A percentile compares a stretch with the other conserved stretches of the same genome.
These are phyloP conservation scores for Phaeomoniella chlamydospora DNA, from an alignment of 2,329 filamentous ascomycete species.

Conservation along the genomic window DNA sequence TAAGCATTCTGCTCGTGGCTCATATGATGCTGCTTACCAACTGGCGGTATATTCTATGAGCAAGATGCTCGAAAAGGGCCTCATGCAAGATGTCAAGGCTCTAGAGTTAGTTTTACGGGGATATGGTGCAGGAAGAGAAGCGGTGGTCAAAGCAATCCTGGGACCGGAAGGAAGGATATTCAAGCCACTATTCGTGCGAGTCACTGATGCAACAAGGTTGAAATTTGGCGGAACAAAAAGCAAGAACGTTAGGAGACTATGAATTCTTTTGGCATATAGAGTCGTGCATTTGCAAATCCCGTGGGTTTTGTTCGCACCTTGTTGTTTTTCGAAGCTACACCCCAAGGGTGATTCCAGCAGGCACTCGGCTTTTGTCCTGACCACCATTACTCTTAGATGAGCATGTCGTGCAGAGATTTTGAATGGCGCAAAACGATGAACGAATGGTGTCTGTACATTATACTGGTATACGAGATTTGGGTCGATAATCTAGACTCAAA, in stretches of 20 bases:
- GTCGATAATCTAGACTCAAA: too few relatives aligned
- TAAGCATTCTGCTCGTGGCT: conserved; percentile 61
- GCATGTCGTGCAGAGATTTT: too few relatives aligned
- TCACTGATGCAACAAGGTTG: conserved; percentile 74
- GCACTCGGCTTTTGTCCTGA: too few relatives aligned
- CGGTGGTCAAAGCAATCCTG: conserved; percentile 76
- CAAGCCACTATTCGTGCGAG: conserved; percentile 58
- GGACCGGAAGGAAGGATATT: conserved; percentile 70
- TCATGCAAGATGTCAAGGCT: conserved; percentile 63
- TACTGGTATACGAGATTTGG: too few relatives aligned
- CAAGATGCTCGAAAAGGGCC: conserved; percentile 68
- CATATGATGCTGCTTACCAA: conserved; percentile 88
- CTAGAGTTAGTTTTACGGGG: conserved; percentile 73
- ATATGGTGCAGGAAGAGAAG: conserved; percentile 77
- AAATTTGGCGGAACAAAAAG: conserved; percentile 95
- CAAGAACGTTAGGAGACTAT: conserved; percentile 68
- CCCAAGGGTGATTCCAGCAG: too few relatives aligned
- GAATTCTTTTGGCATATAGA: too few relatives aligned
- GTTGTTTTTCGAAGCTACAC: too few relatives aligned
- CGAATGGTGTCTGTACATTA: too few relatives aligned
- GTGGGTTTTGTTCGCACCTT: too few relatives aligned
- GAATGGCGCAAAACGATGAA: too few relatives aligned
- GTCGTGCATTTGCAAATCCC: too few relatives aligned
- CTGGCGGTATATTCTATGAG: conserved; percentile 70
- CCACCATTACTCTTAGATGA: too few relatives aligned